phyloP scores from a whole-genome alignment of 176 grass and related monocot species.

The Miscanthus lutarioriparius region DNA sequence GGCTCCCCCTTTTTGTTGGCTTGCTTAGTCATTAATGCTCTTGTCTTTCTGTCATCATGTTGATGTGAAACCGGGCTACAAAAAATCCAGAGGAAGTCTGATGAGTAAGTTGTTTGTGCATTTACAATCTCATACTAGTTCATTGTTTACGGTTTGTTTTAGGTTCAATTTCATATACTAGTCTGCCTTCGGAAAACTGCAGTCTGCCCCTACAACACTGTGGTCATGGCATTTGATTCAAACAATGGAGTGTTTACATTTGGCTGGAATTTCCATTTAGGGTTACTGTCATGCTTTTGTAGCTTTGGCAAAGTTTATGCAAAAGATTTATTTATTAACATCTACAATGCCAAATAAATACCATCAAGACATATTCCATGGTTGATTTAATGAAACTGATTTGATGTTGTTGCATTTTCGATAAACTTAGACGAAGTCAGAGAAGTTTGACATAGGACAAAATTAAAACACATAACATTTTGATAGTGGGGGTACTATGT shows the following conservation, averaged over 20 bases:
- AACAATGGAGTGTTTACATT: constrained; percentile 7
- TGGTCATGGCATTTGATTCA: background rate
- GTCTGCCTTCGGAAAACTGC: constrained; percentile 16
- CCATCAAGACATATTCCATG: background rate
- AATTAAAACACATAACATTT: background rate
- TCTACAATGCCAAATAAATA: background rate
- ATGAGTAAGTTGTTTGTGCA: constrained; percentile 82
- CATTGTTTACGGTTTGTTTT: constrained; percentile 16
- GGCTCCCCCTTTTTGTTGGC: constrained; percentile 22
- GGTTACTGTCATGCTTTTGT: background rate
- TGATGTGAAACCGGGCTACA: constrained; percentile 39
- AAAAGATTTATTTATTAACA: background rate
- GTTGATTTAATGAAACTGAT: background rate
- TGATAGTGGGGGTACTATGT: background rate
- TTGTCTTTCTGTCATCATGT: constrained; percentile 47
- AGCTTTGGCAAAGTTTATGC: no score
- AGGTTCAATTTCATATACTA: constrained; percentile 12
- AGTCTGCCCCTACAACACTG: background rate
- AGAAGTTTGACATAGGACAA: background rate
- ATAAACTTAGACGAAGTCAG: background rate
- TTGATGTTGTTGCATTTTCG: background rate
- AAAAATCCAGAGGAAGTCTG: constrained; percentile 87
- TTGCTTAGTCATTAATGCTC: constrained; percentile 43
- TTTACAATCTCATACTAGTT: constrained; percentile 21
- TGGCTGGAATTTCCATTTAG: background rate